Evolutionary conservation across 2,329 filamentous ascomycete genomes (phyloP), one percentile per base, ranked within the genome.

Genomic region (Emericellopsis atlantica): DNA sequence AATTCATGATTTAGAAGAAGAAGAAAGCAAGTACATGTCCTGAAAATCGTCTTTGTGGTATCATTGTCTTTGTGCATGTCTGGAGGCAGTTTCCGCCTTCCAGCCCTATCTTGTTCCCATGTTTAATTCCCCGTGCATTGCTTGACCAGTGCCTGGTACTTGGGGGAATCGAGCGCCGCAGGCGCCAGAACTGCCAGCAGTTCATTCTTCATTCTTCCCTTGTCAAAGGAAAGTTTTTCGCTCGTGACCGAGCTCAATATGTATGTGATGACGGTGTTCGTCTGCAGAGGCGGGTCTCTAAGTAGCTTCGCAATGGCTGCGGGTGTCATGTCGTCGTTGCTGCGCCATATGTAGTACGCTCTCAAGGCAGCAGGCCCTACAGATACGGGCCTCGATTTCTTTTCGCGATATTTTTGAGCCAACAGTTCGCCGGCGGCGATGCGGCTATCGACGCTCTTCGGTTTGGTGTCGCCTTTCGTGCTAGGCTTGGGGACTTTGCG

Each of bases 291-390:
- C 12, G 78, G 77, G 9, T 75, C 61, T 2, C 79, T 66, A n/a
- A 82, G 58, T 2, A 82, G 46, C 3, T 52, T 57, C 2, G 76
- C 76, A 14, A 83, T 61, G 1, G 62, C 57, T 1, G 58, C 50
- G 0, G 77, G 62, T 0, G 54, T 47, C 15, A 83, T 59, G 11
- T 64, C 59, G 7, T 66, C 54, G 43, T 76, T 67, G 4, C 58
- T 46, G 41, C 77, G 63, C 81, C 81, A 86, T 16, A 86, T 57
- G 46, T 70, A 73, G 50, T 84, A 85, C 1, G 76, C 67, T 12
- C 75, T 68, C 2, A 84, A 55, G 2, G 59, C 52, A 2, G 64
- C 48, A 3, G 52, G 56, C 16, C 44, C 29, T 0, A 54, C 55
- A 7, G 41, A 47, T 2, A 55, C 40, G 40, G 43, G 21, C 7